Conservation (phyloP, 2,329 filamentous ascomycete species). For the Sphaerostilbella broomeana region DNA sequence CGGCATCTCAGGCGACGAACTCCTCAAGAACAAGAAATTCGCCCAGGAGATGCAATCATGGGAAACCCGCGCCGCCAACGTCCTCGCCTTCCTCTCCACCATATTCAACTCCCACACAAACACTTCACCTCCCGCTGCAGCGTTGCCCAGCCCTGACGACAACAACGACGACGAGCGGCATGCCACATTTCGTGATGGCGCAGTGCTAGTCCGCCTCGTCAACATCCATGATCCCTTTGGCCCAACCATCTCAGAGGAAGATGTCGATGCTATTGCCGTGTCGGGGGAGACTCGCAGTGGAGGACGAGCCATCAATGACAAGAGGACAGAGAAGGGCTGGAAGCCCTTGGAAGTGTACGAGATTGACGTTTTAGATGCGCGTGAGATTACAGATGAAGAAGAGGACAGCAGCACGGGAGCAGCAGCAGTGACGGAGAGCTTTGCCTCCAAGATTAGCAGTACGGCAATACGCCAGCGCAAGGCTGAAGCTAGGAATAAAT, state of each 20-base stretch:
- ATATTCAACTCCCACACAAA: conserved; percentile 36
- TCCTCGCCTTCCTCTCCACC: conserved; percentile 66
- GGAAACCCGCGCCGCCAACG: conserved; percentile 62
- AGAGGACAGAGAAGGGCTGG: conserved; percentile 71
- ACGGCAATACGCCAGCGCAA: conserved; percentile 64
- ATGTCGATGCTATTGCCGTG: conserved; percentile 74
- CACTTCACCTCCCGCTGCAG: neutral
- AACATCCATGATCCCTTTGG: conserved; percentile 85
- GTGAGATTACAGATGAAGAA: conserved; percentile 31
- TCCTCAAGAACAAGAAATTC: conserved; percentile 85
- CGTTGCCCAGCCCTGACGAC: conserved; percentile 11
- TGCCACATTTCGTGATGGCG: conserved; percentile 51
- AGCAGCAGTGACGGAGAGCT: conserved; percentile 41
- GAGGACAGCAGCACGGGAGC: conserved; percentile 35
- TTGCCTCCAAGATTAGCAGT: conserved; percentile 84
- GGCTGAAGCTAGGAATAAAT: conserved; percentile 26
- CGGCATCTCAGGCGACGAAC: conserved; percentile 81
- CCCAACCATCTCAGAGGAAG: conserved; percentile 77
- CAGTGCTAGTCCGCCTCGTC: conserved; percentile 67
- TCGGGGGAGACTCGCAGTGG: conserved; percentile 83
- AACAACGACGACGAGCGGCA: conserved; percentile 29
- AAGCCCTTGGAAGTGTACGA: conserved; percentile 70
- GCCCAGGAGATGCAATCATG: conserved; percentile 75
- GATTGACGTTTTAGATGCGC: conserved; percentile 75
- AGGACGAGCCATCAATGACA: conserved; percentile 80